Conservation (phyloP, 371 early-diverging fungal genomes). For the Apophysomyces ossiformis region DNA sequence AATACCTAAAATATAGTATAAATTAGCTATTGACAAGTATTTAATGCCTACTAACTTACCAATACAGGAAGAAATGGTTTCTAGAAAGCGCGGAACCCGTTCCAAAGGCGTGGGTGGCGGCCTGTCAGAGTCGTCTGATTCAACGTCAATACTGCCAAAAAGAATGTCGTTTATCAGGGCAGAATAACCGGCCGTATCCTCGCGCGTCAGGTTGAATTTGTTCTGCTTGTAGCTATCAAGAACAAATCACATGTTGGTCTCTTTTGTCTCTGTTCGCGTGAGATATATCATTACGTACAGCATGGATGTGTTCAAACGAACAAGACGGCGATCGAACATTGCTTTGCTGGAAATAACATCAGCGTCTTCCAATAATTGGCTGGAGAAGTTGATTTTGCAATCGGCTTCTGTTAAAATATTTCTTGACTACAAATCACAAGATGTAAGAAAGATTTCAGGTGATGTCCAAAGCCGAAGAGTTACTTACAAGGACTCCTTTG, state of each 20-base stretch:
- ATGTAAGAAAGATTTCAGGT: not conserved
- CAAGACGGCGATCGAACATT: conserved; percentile 57
- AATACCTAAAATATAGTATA: conserved; percentile 51
- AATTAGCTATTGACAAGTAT: conserved; percentile 13
- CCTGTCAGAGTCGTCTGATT: conserved; percentile 32
- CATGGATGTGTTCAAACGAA: conserved; percentile 71
- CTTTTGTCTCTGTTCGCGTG: not conserved
- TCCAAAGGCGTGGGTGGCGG: conserved; percentile 35
- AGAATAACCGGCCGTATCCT: conserved; percentile 88
- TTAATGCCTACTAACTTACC: conserved; percentile 28
- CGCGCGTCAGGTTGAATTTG: conserved; percentile 89
- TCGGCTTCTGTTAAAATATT: conserved; percentile 26
- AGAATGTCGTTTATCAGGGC: conserved; percentile 76
- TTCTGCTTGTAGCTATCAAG: conserved; percentile 78
- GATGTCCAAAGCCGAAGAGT: not conserved
- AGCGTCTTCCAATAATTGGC: conserved; percentile 55
- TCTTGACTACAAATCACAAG: conserved; percentile 14
- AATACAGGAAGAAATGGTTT: conserved; percentile 57
- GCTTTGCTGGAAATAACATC: conserved; percentile 51
- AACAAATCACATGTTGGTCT: not conserved
- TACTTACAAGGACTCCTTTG: conserved; percentile 36
- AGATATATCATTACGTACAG: conserved; percentile 44
- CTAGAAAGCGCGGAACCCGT: conserved; percentile 41
- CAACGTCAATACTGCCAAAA: conserved; percentile 37
- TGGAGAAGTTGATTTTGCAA: conserved; percentile 40